These are phyloP conservation scores for Cantharellus cinnabarinus DNA, from an alignment of 768 basidiomycete species.

Conservation along the genomic window DNA sequence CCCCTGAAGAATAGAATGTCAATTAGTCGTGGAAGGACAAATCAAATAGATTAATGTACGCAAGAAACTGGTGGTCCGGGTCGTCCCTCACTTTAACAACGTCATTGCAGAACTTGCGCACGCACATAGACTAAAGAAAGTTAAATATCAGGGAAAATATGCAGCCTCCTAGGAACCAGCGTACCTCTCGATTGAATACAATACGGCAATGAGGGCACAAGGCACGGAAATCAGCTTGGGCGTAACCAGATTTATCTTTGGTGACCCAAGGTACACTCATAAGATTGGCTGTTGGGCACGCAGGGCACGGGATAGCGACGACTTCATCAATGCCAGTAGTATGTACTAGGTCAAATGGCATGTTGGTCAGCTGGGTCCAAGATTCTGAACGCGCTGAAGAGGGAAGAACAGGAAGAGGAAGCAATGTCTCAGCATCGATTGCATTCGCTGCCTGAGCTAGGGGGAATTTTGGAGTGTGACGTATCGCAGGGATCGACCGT, in stretches of 20 bases:
- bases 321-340: neutral
- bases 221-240: slow-evolving; percentile 8
- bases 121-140: slow-evolving; percentile 3
- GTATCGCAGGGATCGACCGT: neutral
- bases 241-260: slow-evolving; percentile 7
- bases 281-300: neutral
- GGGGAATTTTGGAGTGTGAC: slow-evolving; percentile 3
- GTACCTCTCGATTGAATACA: slow-evolving; percentile 4
- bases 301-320: neutral
- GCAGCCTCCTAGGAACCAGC: neutral
- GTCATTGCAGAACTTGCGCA: slow-evolving; percentile 5
- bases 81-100: neutral
- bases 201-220: neutral
- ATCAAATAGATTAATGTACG: neutral
- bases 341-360: slow-evolving; percentile 5
- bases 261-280: slow-evolving; percentile 8
- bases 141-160: neutral
- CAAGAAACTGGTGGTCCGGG: neutral
- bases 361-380: slow-evolving; percentile 1
- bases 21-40: neutral
- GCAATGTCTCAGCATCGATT: slow-evolving; percentile 6
- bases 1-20: neutral
- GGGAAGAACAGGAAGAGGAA: slow-evolving; percentile 3
- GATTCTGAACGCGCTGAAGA: neutral
- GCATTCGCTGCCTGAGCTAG: slow-evolving; percentile 2